phyloP scores from a whole-genome alignment of 768 basidiomycete species.

The Mycena floridula region DNA sequence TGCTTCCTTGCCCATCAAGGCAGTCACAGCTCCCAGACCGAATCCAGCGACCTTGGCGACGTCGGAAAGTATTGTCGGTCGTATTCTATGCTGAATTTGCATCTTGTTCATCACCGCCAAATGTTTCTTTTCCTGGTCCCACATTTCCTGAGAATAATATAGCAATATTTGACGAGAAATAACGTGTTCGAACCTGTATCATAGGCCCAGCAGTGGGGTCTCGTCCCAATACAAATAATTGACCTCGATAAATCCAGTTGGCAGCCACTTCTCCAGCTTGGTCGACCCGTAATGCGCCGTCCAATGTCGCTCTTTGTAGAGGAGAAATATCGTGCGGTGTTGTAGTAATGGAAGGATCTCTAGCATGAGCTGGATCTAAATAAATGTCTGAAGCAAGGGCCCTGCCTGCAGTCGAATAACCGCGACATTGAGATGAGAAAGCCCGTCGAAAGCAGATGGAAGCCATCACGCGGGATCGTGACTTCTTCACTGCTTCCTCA shows the following conservation, averaged over 20 bases:
- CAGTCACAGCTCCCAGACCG: conserved; percentile 79
- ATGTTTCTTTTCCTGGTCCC: conserved; percentile 94
- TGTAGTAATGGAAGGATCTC: conserved; percentile 37
- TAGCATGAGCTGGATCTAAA: conserved; percentile 27
- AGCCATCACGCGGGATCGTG: conserved; percentile 1
- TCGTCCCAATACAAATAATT: conserved; percentile 64
- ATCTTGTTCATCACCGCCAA: conserved; percentile 80
- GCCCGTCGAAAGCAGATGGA: not conserved
- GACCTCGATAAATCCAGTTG: conserved; percentile 93
- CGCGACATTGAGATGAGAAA: conserved; percentile 1
- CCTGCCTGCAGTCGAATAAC: conserved; percentile 1
- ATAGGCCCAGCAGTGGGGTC: conserved; percentile 53
- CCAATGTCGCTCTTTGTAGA: conserved; percentile 44
- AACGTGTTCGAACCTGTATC: conserved; percentile 56
- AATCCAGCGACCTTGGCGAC: conserved; percentile 86
- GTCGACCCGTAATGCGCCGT: conserved; percentile 80
- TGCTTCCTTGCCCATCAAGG: conserved; percentile 84
- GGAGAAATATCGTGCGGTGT: conserved; percentile 50
- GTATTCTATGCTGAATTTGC: conserved; percentile 73
- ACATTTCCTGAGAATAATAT: conserved; percentile 73
- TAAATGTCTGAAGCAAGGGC: conserved; percentile 41
- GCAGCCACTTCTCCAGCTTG: conserved; percentile 95
- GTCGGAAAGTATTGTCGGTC: conserved; percentile 80
- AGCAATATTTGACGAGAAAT: conserved; percentile 1
- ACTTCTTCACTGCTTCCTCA: not conserved